Evolutionary conservation across 352 stramenopile genomes (phyloP).

Genomic region (Aphanomyces euteiches): DNA sequence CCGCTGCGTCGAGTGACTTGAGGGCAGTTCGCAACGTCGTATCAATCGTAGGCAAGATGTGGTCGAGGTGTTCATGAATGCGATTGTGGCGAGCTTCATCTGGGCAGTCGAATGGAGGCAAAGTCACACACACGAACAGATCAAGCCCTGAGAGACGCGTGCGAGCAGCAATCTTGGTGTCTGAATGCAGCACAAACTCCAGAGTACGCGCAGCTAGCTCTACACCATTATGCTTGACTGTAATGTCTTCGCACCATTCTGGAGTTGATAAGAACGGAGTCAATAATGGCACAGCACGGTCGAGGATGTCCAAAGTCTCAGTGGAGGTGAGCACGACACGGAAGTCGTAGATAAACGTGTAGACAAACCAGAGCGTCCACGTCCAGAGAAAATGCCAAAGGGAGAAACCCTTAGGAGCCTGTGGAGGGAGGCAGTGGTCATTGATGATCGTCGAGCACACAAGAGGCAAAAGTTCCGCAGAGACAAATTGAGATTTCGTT

Average conservation of each 20-base stretch:
- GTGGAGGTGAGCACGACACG: not conserved
- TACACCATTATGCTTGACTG: not conserved
- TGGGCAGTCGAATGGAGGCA: conserved; percentile 21
- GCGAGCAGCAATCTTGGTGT: not conserved
- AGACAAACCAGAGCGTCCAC: not conserved
- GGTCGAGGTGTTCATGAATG: conserved; percentile 17
- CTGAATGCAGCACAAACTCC: not conserved
- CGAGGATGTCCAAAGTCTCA: conserved; percentile 12
- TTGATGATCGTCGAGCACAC: not conserved
- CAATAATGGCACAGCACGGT: conserved; percentile 9
- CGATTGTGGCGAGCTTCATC: conserved; percentile 1
- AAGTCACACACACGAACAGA: conserved; percentile 19
- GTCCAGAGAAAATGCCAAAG: not conserved
- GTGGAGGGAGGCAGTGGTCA: not conserved
- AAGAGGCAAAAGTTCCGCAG: not conserved
- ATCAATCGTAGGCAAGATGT: not conserved
- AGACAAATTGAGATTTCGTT: not conserved
- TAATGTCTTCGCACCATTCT: not conserved
- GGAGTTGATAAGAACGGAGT: conserved; percentile 19
- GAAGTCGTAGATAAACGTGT: conserved; percentile 16
- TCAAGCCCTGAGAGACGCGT: conserved; percentile 6
- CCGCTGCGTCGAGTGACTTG: not conserved
- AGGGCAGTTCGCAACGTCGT: not conserved
- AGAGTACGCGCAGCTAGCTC: not conserved
- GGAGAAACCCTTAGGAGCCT: no score